Percentiles rank a stretch among this genome's conserved stretches.
Conservation (phyloP, 176 grass and related monocot species). For the Avena atlantica region DNA sequence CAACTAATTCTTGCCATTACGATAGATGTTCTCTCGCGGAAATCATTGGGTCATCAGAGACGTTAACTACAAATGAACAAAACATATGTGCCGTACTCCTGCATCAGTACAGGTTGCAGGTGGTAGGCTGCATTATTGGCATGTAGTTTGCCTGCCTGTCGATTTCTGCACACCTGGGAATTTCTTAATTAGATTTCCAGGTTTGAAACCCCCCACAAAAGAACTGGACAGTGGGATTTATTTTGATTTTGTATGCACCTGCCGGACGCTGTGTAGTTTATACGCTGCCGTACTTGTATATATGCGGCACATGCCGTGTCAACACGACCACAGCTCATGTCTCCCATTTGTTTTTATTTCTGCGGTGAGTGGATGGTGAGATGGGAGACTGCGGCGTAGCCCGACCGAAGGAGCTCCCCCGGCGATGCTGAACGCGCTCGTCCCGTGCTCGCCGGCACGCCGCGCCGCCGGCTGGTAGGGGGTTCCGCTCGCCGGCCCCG, state of each 20-base stretch:
- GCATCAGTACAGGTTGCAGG: not conserved
- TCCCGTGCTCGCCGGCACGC: too few species aligned
- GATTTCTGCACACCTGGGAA: not conserved
- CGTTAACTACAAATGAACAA: not conserved
- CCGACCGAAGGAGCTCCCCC: too few species aligned
- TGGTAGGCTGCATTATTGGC: not conserved
- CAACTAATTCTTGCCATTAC: slow-evolving; percentile 24
- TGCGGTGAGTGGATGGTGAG: too few species aligned
- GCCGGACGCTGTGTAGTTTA: not conserved
- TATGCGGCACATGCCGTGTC: slow-evolving; percentile 1
- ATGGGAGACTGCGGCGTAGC: too few species aligned
- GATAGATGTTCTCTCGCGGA: not conserved
- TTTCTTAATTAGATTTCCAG: not conserved
- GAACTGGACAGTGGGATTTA: not conserved
- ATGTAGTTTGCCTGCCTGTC: slow-evolving; percentile 14
- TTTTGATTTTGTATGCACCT: not conserved
- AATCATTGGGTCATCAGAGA: slow-evolving; percentile 1
- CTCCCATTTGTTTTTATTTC: not conserved
- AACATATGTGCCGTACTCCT: not conserved
- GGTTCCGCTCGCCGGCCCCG: too few species aligned
- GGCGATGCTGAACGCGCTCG: too few species aligned
- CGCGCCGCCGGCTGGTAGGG: too few species aligned
- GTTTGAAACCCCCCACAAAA: slow-evolving; percentile 18
- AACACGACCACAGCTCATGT: not conserved
- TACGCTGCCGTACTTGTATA: not conserved